phyloP scores from a whole-genome alignment of 129 eudicot genomes.

The Pittosporum tobira region DNA sequence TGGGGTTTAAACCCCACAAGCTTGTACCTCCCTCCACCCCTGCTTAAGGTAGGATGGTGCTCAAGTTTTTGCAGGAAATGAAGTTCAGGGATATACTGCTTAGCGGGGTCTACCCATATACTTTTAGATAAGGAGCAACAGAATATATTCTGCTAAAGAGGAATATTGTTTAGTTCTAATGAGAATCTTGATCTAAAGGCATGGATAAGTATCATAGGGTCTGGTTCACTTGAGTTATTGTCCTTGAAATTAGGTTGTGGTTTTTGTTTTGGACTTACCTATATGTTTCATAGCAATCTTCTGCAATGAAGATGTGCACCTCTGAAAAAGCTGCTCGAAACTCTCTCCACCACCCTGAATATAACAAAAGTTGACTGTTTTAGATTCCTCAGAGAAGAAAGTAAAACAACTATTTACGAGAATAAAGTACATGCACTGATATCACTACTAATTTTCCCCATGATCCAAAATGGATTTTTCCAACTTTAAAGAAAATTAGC shows the following conservation, averaged over 20 bases:
- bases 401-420: not conserved
- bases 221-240: not conserved
- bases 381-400: not conserved
- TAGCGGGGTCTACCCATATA: too few relatives aligned
- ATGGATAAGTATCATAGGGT: not conserved
- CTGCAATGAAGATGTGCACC: slow-evolving; percentile 36
- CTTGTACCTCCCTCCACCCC: too few relatives aligned
- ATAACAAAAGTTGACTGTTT: not conserved
- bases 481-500: not conserved
- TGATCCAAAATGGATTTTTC: not conserved
- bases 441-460: not conserved
- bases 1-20: too few relatives aligned
- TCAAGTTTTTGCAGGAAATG: too few relatives aligned
- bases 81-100: too few relatives aligned
- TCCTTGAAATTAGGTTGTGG: not conserved
- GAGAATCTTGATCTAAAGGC: not conserved
- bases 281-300: slow-evolving; percentile 35
- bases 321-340: slow-evolving; percentile 30
- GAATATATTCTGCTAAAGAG: too few relatives aligned
- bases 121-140: too few relatives aligned
- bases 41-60: too few relatives aligned
- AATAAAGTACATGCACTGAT: not conserved
- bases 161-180: not conserved
- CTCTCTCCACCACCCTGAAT: slow-evolving; percentile 67
- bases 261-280: slow-evolving; percentile 15